Evolutionary conservation across 2,329 filamentous ascomycete genomes (phyloP).

Genomic region (Bipolaris sorokiniana): DNA sequence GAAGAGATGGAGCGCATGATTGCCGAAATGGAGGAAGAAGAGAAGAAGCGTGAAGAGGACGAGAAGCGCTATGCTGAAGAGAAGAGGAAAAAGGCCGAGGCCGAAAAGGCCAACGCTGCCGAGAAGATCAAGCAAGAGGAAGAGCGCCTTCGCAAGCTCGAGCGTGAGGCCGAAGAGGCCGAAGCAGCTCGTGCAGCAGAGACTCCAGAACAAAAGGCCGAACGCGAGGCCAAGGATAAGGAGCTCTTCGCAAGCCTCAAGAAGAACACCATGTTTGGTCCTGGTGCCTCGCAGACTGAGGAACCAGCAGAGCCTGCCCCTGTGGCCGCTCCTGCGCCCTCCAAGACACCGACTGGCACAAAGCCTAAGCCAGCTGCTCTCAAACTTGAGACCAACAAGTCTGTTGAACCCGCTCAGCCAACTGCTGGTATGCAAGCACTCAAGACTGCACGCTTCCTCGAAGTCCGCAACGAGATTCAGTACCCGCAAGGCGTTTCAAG

Average conservation of each 20-base stretch:
- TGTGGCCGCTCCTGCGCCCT: slow-evolving; percentile 22
- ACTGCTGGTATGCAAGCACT: slow-evolving; percentile 93
- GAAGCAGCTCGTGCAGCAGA: slow-evolving; percentile 53
- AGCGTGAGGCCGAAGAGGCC: slow-evolving; percentile 57
- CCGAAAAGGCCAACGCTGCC: slow-evolving; percentile 62
- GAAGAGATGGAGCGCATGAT: slow-evolving; percentile 65
- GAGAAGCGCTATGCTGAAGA: slow-evolving; percentile 73
- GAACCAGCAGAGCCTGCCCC: slow-evolving; percentile 51
- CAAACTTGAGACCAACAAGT: slow-evolving; percentile 85
- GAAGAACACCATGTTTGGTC: slow-evolving; percentile 56
- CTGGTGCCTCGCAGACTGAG: slow-evolving; percentile 51
- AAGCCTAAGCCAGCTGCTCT: slow-evolving; percentile 87
- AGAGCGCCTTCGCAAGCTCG: slow-evolving; percentile 56
- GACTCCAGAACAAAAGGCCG: slow-evolving; percentile 52
- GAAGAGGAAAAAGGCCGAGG: slow-evolving; percentile 66
- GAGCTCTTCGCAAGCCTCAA: slow-evolving; percentile 56
- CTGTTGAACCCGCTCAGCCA: slow-evolving; percentile 88
- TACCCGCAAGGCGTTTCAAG: slow-evolving; percentile 79
- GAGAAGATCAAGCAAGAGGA: slow-evolving; percentile 58
- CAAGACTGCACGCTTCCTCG: slow-evolving; percentile 87
- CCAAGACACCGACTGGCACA: slow-evolving; percentile 56
- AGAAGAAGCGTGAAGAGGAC: slow-evolving; percentile 65
- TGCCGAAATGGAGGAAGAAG: slow-evolving; percentile 63
- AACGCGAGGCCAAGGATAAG: slow-evolving; percentile 43
- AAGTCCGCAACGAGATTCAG: slow-evolving; percentile 74